Evolutionary conservation across 176 grass and related monocot species (phyloP), one percentile per base, ranked within the genome.

Genomic region (sorghum (Sorghum bicolor)): DNA sequence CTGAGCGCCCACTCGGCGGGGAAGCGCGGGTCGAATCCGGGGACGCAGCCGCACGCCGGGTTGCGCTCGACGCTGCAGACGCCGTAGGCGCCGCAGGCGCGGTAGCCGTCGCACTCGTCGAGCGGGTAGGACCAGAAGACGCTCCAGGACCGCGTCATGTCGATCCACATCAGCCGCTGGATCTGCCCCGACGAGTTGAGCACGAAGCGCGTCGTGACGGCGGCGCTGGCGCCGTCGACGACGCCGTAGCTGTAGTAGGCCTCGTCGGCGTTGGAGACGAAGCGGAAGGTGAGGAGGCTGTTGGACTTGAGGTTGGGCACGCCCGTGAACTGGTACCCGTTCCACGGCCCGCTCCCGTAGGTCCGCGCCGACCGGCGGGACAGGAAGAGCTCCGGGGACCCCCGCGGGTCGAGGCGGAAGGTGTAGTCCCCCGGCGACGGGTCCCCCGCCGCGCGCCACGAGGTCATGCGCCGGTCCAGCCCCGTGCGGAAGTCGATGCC

Each of bases 21-120:
- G 37, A 83, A 95, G 16, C 67, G 40, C 6, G 90, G 88, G 24
- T 37, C 32, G 75, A 95, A 91, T 4, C 90, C 90, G 0, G 57
- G 36, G n/a, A 70, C 24, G 67, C 93, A 95, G 20, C 44, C 79
- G 48, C 93, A 95, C 20, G 76, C 45, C 3, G 86, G 72, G 6
- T 70, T 84, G 67, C 12, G 65, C 39, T 71, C 75, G 13, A 74
- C 79, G 70, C 64, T 92, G 76, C 90, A 92, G 3, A 92, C 45
- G 24, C 89, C 88, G 70, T 88, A 86, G 14, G 80, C 6, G 1
- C 93, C 90, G 47, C 93, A 95, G 5, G 19, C 77, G 16, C 76
- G 80, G 66, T 92, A 95, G 4, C 4, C 40, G 29, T 95, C 90
- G 64, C 93, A 95, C 40, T 67, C 83, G 67, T 96, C 88, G 63